Base-by-base conservation (phyloP, 345 rosid species). In the Mallotus nudiflorus region DNA sequence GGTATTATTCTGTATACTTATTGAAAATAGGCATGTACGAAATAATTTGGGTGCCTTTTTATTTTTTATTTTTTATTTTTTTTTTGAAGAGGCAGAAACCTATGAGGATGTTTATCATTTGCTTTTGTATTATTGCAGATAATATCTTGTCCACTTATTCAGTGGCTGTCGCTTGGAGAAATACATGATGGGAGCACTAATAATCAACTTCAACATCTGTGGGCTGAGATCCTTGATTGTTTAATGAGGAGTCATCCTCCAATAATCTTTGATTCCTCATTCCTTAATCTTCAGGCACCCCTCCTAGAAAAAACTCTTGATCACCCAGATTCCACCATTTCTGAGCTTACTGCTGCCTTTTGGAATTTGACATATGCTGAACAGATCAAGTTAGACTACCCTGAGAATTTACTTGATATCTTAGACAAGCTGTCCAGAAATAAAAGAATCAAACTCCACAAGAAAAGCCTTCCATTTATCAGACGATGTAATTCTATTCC, bases 361-460 rank as follows among this genome's bases (percentile, higher is more conserved):
- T 87, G 85, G 89, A 85, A 87, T 73, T 76, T 80, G 22, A 79
- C 86, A 2, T 85, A 80, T 14, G 84, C 86, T 1, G 51, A 72
- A 67, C 81, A 77, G 74, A 69, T 52, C 37, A 74, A 75, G 25
- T 71, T 85, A 73, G 78, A 81, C 27, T 85, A 83, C 76, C 92
- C 89, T 44, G 65, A 58, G 60, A 78, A 69, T 39, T 55, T 87
- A 70, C 83, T 85, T 65, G 77, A 48, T 72, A 75, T 85, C 71
- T 74, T 82, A 40, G 78, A 85, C 81, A 82, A 69, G 77, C 77
- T 87, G 40, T 85, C 83, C 33, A 79, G 88, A 68, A 81, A 48
- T 10, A 73, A 84, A 72, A 81, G 76, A 73, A 80, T 87, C 72
- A 55, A 62, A 44, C 83, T 87, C 19, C 57, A 49, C 14, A 68